Evolutionary conservation across 1,284 basidiomycete species (phyloP).

Genomic region (Cryptococcus maquisensis): DNA sequence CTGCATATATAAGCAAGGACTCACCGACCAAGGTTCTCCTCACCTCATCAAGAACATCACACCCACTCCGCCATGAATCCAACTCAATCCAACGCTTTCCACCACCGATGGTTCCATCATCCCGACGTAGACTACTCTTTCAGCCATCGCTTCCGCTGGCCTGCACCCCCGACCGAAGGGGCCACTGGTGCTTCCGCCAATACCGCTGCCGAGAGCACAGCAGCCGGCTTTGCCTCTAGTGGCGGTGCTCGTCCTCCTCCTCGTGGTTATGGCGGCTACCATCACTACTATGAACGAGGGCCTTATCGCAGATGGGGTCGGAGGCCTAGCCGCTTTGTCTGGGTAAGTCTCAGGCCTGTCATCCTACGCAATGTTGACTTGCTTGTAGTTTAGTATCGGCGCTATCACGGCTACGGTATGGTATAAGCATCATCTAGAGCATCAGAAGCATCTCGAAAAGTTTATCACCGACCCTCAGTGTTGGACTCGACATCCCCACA

Average conservation of each 20-base stretch:
- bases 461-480: constrained; percentile 2
- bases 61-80: constrained; percentile 6
- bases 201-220: constrained; percentile 4
- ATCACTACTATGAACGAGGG: constrained; percentile 13
- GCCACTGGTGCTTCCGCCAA: constrained; percentile 1
- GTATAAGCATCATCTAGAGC: constrained; percentile 14
- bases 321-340: constrained; percentile 16
- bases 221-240: constrained; percentile 1
- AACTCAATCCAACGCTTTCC: constrained; percentile 6
- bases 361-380: neutral
- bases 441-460: constrained; percentile 2
- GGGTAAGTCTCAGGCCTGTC: constrained; percentile 15
- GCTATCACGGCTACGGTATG: constrained; percentile 11
- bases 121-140: constrained; percentile 6
- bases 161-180: neutral
- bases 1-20: neutral
- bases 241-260: constrained; percentile 6
- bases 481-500: neutral
- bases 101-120: constrained; percentile 4
- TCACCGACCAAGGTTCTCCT: neutral
- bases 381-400: constrained; percentile 24
- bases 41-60: neutral
- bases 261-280: constrained; percentile 11
- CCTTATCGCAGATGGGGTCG: constrained; percentile 1
- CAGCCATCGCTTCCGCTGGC: constrained; percentile 8